Percentiles rank a stretch among this genome's conserved stretches.
Conservation (phyloP, 352 stramenopile genomes). For the Pythium dissotocum region DNA sequence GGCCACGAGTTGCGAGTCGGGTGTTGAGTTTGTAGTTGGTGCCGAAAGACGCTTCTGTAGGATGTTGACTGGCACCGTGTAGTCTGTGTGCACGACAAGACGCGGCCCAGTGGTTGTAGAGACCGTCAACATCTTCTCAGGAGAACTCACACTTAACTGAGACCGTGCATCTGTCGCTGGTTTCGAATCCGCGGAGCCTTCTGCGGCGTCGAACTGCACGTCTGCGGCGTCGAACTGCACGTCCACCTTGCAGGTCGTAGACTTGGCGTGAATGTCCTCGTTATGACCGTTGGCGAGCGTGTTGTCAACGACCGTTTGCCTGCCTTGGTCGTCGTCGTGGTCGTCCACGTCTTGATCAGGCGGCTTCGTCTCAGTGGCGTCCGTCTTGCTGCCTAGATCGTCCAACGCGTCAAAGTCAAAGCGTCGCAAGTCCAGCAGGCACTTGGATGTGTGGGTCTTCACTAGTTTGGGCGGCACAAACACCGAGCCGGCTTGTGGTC, state of each 20-base stretch:
- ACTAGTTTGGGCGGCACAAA: conserved; percentile 23
- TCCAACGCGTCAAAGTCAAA: conserved; percentile 13
- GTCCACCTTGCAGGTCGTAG: not conserved
- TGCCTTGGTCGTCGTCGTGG: not conserved
- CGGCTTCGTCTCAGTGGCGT: not conserved
- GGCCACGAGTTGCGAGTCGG: not conserved
- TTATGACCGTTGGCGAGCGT: not conserved
- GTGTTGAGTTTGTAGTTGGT: not conserved
- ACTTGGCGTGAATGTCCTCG: not conserved
- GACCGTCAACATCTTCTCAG: too few species aligned
- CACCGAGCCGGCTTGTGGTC: conserved; percentile 9
- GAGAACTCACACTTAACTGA: not conserved
- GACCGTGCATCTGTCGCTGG: not conserved
- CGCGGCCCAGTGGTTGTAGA: not conserved
- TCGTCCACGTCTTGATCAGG: not conserved
- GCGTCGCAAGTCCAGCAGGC: conserved; percentile 11
- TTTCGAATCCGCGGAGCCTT: not conserved
- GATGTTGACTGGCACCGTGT: not conserved
- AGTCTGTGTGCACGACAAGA: not conserved
- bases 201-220: not conserved
- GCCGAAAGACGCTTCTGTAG: not conserved
- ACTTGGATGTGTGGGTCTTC: conserved; percentile 10
- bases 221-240: not conserved
- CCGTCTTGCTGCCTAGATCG: not conserved
- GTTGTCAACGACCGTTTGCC: not conserved